Base-by-base conservation (phyloP, 1,284 basidiomycete genomes). In the Tylopilus orsonianus region DNA sequence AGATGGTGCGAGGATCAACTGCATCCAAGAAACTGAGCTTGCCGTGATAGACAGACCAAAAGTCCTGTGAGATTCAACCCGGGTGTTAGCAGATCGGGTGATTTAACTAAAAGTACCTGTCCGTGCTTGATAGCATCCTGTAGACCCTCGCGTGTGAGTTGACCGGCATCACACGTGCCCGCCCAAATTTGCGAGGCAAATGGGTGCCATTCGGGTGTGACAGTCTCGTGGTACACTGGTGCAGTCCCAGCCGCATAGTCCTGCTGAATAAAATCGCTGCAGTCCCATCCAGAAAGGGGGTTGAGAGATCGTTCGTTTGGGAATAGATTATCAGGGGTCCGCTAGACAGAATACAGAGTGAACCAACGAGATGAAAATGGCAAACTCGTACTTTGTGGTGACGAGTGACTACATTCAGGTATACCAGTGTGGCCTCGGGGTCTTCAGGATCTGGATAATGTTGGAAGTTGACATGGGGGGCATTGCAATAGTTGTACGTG, bases 401-500 rank as follows among this genome's bases (percentile, higher is more conserved):
- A 26, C 76, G 67, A 48, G 76, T 69, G 48, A 75, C 63, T n/a
- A 68, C 61, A 40, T 73, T 74, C 49, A 76, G 39, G 51, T 74
- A 74, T 36, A 71, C 67, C 4, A 77, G 52, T 2, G 62, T 64
- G 3, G 58, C 67, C 8, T 46, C 36, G 3, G 56, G 49, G 38
- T 65, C 56, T 22, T 45, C 44, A 5, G 71, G 71, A 3, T 41
- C 27, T 5, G 46, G 27, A 49, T 77, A 77, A 49, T 74, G 68
- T 38, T 56, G 61, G 2, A 62, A 56, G 53, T 71, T 74, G 54
- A 77, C 73, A 50, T 76, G 77, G 0, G 77, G 75, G 0, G 78
- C 77, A 44, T 79, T 79, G 60, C 77, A 79, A 51, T 79, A 79
- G 47, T 77, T 77, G 61, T 78, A 79, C 5, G 73, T 77, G 61